Evolutionary conservation across 495 filamentous ascomycete genomes (phyloP).

Genomic region (Penicillium lagena): DNA sequence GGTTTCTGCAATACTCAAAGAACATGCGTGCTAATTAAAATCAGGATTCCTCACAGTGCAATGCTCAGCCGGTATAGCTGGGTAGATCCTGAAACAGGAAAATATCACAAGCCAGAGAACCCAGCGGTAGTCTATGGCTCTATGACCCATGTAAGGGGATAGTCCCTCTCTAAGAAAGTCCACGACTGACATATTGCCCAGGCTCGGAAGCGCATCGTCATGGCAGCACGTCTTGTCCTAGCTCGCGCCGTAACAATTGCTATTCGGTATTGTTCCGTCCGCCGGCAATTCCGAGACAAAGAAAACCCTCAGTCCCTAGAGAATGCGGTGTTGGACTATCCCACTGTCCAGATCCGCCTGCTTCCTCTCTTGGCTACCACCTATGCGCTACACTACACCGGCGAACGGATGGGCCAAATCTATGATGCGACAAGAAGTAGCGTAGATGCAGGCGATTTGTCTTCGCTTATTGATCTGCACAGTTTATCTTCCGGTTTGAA

Average conservation of each 20-base stretch:
- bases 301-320: constrained; percentile 25
- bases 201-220: constrained; percentile 23
- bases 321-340: constrained; percentile 41
- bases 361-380: constrained; percentile 40
- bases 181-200: too few species aligned
- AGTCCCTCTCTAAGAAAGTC: neutral
- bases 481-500: constrained; percentile 43
- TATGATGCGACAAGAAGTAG: constrained; percentile 30
- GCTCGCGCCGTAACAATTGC: constrained; percentile 44
- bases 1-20: neutral
- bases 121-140: constrained; percentile 40
- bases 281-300: constrained; percentile 42
- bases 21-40: neutral
- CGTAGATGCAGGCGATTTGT: constrained; percentile 36
- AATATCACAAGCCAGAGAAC: constrained; percentile 30
- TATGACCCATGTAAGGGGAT: constrained; percentile 40
- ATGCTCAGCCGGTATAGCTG: constrained; percentile 37
- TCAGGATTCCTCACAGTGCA: constrained; percentile 35
- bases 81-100: constrained; percentile 33
- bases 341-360: constrained; percentile 42
- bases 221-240: constrained; percentile 39
- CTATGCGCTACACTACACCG: constrained; percentile 45
- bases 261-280: constrained; percentile 34
- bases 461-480: constrained; percentile 38
- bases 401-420: constrained; percentile 32